Conservation (phyloP, 352 stramenopile genomes). For the Phytophthora parvispora region DNA sequence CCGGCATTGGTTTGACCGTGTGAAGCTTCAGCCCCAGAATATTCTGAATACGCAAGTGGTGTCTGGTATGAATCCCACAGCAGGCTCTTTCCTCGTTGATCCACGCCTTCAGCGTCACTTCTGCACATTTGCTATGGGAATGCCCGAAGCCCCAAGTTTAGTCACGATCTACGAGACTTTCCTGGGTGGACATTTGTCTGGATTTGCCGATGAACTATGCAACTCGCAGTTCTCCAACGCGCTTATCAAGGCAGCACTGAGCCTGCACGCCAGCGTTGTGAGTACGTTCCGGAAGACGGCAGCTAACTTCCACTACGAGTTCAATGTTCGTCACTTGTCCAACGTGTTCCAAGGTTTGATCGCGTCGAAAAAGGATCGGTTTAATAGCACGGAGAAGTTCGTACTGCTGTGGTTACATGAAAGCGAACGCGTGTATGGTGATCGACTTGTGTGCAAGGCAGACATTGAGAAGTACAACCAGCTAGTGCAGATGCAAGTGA, state of each 20-base stretch:
- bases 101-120: constrained; percentile 97
- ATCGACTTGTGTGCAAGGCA: constrained; percentile 93
- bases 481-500: constrained; percentile 94
- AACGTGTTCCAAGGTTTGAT: constrained; percentile 98
- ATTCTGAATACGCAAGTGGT: constrained; percentile 97
- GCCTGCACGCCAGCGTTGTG: constrained; percentile 92
- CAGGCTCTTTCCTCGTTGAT: constrained; percentile 95
- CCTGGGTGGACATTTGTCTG: constrained; percentile 93
- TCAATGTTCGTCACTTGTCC: constrained; percentile 97
- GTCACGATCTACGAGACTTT: constrained; percentile 98
- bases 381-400: constrained; percentile 95
- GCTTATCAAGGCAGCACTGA: constrained; percentile 96
- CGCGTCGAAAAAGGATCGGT: constrained; percentile 93
- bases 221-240: constrained; percentile 90
- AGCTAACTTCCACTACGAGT: constrained; percentile 98
- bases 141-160: constrained; percentile 94
- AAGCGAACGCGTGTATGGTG: constrained; percentile 96
- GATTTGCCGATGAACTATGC: constrained; percentile 91
- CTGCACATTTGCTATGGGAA: constrained; percentile 96
- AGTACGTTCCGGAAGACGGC: constrained; percentile 96
- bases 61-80: constrained; percentile 97
- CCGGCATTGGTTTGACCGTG: constrained; percentile 93
- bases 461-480: constrained; percentile 96
- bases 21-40: constrained; percentile 95
- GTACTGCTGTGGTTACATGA: constrained; percentile 97